Base-by-base conservation (phyloP, 2,329 filamentous ascomycete genomes). In the Neopestalotiopsis clavispora region DNA sequence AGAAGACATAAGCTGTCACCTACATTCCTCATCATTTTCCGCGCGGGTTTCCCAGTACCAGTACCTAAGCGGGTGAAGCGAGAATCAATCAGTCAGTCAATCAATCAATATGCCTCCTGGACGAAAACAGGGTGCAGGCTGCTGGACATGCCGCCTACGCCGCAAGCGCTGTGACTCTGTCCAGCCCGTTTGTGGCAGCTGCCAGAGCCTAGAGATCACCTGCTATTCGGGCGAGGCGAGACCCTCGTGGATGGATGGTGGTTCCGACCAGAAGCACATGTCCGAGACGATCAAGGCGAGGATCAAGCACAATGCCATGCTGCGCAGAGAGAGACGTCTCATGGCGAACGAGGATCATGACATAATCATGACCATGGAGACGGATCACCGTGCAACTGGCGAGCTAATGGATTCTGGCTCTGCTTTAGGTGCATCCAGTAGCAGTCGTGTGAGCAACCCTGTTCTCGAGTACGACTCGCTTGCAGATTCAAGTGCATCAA, bases 101-200 rank as follows among this genome's bases (percentile, higher is more conserved):
- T 28, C 6, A 59, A 13, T 59, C 57, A 59, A 28, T 59, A 63
- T 63, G 60, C 17, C 28, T 34, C 30, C 60, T 45, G 32, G 60
- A 7, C 38, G 60, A 9, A 63, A 40, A 45, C 66, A 67, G 60
- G 60, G 60, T 17, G 57, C n/a, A 30, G 57, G 57, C 57, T 63
- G 60, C 32, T 63, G 60, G 60, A 63, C 60, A 30, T 63, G 60
- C 60, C 60, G 60, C 23, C 38, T 63, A 9, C 60, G 60, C n/a
- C 30, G 60, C 32, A 63, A 63, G 60, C 30, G 38, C 32, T 63
- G 60, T 45, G 60, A 63, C 14, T 38, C 10, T 17, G 30, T 17
- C 32, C 60, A 40, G 14, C 60, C 60, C 9, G 13, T 40, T 23
- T 63, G 60, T 17, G n/a, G 38, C 28, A 38, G 30, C 23, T 63